Base-by-base conservation (phyloP, 768 basidiomycete species). In the Gloeopeniophorella convolvens region DNA sequence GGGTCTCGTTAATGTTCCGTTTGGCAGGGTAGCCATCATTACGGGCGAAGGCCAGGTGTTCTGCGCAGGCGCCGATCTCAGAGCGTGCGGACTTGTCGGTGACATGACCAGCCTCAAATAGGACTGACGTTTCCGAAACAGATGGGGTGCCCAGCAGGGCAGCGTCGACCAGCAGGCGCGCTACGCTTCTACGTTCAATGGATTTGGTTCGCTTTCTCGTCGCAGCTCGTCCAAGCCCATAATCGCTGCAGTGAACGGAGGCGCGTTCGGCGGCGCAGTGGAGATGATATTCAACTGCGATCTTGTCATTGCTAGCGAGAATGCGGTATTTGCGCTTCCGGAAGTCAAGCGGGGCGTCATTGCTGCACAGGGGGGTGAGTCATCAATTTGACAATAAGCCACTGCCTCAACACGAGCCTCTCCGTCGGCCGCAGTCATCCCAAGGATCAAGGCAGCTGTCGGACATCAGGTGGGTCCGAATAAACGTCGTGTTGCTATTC, bases 171-270 rank as follows among this genome's bases (percentile, higher is more conserved):
- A 83, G 56, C 74, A 73, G 55, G 70, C 76, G 55, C 45, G 56
- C 20, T 45, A 73, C 10, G 65, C 67, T 0, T 51, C 64, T 1
- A 70, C 74, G 21, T 48, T 68, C 1, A 66, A 83, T 53, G 86
- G 88, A 5, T 89, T 90, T 63, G 89, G 76, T 1, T 77, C 83
- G 30, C 67, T 91, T 32, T 89, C 87, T 1, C 77, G 84, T 21
- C 75, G 89, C 3, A 73, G 71, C 33, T 77, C 78, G 0, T 70
- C 65, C 53, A 90, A 90, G 61, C 86, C 86, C 5, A 77, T 89
- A 44, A 83, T 90, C 40, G 89, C 88, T 11, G 88, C 89, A 3
- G 87, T 89, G 1, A 77, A 80, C 50, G 88, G 88, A n/a, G 75
- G 81, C 13, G 68, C 72, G 15, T 66, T 65, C 46, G 70, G 68